Conservation (phyloP, 2,329 filamentous ascomycete genomes). For the Colletotrichum tanaceti region DNA sequence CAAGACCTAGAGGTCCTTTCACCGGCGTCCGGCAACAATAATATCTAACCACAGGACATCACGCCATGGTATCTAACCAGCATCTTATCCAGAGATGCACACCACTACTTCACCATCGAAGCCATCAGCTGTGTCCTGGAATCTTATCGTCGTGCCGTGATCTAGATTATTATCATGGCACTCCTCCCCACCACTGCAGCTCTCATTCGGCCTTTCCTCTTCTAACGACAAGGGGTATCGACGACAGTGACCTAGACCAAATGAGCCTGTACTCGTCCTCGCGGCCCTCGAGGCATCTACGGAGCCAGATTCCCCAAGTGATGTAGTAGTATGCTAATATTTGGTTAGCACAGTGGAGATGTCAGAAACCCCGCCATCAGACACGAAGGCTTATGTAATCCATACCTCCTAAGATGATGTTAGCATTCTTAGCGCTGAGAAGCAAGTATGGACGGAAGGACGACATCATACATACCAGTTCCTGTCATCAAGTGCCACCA, state of each 20-base stretch:
- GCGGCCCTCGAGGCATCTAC: slow-evolving; percentile 78
- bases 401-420: slow-evolving; percentile 45
- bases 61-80: neutral
- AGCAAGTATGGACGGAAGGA: neutral
- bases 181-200: neutral
- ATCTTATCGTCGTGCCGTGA: neutral
- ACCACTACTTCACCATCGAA: neutral
- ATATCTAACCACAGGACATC: neutral
- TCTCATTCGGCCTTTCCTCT: slow-evolving; percentile 45
- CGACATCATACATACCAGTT: slow-evolving; percentile 59
- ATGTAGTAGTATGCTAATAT: slow-evolving; percentile 80
- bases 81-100: neutral
- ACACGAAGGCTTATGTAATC: neutral
- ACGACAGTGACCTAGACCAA: slow-evolving; percentile 73
- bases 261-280: slow-evolving; percentile 77
- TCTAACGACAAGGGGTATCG: slow-evolving; percentile 60
- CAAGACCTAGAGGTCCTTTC: neutral
- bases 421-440: slow-evolving; percentile 43
- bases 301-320: slow-evolving; percentile 84
- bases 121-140: neutral
- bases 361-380: neutral
- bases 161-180: neutral
- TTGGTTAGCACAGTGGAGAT: slow-evolving; percentile 15
- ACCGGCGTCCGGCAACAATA: neutral
- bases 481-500: slow-evolving; percentile 85